Base-by-base conservation (phyloP, 176 grass and related monocot genomes). In the Tuctoria greenei region DNA sequence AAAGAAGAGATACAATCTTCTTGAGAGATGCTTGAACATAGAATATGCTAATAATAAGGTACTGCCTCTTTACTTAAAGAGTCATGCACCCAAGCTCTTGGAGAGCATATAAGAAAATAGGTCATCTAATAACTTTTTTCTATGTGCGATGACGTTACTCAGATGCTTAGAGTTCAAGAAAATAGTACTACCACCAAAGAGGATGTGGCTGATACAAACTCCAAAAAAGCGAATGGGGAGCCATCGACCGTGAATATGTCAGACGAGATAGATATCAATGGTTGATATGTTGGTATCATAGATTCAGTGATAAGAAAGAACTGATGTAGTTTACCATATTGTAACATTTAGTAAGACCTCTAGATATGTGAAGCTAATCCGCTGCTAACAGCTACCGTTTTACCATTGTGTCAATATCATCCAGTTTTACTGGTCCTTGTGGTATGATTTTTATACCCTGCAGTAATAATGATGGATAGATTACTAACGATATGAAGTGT, bases 41-140 rank as follows among this genome's bases (percentile, higher is more conserved):
- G 96, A 99, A 88, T 99, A 86, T 73, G 89, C 89, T n/a, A n/a
- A n/a, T n/a, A n/a, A n/a, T 82, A 86, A 92, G 96, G 92, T 99
- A 95, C 43, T 34, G 0, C 51, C 56, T 90, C 45, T 75, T 72
- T 40, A 51, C 51, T 66, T 60, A n/a, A 44, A 79, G 43, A 66
- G 1, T 46, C 17, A 58, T 70, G 57, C 57, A 71, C 51, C 3
- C 18, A 75, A 75, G 40, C 21, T 69, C 69, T 41, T 15, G 12
- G 28, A 45, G 38, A 61, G 21, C 20, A 68, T 42, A 82, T 25
- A 52, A 28, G 59, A 66, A 6, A 17, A 64, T 7, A 61, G 40
- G 41, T 72, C 23, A 27, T 72, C 3, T 66, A 76, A 38, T 52
- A 64, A 75, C 45, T 56, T 14, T 57, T 23, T 49, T 27, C 42